Evolutionary conservation across 2,329 filamentous ascomycete genomes (phyloP).

Genomic region (Fonsecaea erecta): DNA sequence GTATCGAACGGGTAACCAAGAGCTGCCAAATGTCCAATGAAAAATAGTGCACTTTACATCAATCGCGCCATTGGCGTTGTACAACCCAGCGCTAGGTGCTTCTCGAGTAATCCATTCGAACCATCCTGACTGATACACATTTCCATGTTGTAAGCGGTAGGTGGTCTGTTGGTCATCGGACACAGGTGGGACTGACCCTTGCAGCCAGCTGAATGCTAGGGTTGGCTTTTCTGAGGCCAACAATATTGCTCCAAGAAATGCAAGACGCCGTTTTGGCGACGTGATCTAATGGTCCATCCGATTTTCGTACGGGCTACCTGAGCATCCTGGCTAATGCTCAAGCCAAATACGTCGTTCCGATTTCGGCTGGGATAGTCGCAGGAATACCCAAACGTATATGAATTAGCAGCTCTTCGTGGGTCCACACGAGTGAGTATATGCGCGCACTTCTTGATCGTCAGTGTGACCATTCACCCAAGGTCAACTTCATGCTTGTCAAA

Average conservation of each 20-base stretch:
- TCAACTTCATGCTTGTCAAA: neutral
- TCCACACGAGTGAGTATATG: neutral
- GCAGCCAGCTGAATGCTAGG: neutral
- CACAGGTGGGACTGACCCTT: neutral
- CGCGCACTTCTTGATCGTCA: neutral
- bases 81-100: no score
- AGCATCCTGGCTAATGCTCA: neutral
- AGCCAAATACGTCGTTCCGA: neutral
- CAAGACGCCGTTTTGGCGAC: neutral
- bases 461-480: neutral
- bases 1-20: neutral
- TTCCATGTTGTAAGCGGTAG: neutral
- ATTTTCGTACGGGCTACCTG: neutral
- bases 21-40: neutral
- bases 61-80: neutral
- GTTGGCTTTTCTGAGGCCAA: neutral
- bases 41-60: neutral
- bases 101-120: neutral
- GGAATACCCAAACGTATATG: neutral
- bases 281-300: neutral
- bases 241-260: neutral
- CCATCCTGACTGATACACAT: neutral
- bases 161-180: neutral
- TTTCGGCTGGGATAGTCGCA: neutral
- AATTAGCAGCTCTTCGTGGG: neutral